phyloP scores from a whole-genome alignment of 495 filamentous ascomycete genomes.

The Hyaloscypha bicolor region DNA sequence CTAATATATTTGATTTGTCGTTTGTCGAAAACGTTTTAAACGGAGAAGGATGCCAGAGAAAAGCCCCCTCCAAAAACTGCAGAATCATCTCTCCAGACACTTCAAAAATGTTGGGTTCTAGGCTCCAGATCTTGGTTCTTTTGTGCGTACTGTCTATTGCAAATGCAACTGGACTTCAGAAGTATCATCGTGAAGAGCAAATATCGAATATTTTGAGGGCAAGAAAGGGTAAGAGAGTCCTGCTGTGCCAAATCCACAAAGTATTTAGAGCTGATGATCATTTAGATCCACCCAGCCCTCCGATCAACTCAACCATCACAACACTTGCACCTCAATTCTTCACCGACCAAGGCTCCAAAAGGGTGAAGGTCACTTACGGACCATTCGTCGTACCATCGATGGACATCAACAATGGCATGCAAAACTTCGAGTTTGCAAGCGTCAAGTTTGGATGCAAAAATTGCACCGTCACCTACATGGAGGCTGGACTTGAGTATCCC shows the following conservation, averaged over 20 bases:
- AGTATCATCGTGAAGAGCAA: not conserved
- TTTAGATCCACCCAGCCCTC: not conserved
- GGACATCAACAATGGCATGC: constrained; percentile 10
- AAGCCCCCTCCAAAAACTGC: not conserved
- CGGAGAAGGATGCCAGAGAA: too few species aligned
- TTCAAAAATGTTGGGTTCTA: not conserved
- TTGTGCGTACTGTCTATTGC: not conserved
- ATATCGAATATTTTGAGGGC: too few species aligned
- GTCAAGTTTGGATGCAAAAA: not conserved
- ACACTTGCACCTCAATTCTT: constrained; percentile 13
- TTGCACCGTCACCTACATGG: constrained; percentile 7
- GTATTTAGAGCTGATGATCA: not conserved
- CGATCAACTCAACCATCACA: not conserved
- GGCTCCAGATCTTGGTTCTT: not conserved
- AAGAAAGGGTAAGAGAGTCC: not conserved
- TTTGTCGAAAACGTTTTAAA: not conserved
- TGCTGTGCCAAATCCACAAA: not conserved
- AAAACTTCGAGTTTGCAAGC: not conserved
- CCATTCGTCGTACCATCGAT: not conserved
- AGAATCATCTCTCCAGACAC: not conserved
- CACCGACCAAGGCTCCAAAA: constrained; percentile 9
- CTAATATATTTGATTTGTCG: not conserved
- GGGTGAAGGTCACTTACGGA: constrained; percentile 9
- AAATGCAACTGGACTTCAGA: not conserved
- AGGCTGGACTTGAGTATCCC: constrained; percentile 11